phyloP scores from a whole-genome alignment of 371 early-diverging fungal species.

The Circinella umbellata region DNA sequence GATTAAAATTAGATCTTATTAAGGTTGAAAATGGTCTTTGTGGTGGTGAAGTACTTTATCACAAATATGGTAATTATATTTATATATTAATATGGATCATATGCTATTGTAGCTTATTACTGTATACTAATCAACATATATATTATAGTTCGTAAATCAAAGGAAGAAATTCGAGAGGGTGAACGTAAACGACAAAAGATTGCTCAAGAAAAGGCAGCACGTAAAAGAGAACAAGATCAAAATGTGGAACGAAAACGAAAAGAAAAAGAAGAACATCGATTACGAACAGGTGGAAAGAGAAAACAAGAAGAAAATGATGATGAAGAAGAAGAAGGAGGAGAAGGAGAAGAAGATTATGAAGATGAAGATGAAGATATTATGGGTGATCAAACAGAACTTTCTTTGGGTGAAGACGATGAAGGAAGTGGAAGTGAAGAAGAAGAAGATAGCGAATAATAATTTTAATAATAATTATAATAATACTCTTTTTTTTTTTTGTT shows the following conservation, averaged over 20 bases:
- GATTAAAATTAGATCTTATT: conserved; percentile 84
- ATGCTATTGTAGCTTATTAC: background rate
- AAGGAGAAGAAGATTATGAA: conserved; percentile 39
- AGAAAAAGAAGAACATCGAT: conserved; percentile 52
- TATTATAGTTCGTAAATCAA: conserved; percentile 69
- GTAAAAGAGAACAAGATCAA: conserved; percentile 79
- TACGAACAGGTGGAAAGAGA: conserved; percentile 28
- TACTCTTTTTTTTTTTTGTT: too few relatives aligned
- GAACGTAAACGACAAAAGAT: conserved; percentile 61
- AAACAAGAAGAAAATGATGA: conserved; percentile 35
- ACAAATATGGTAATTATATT: conserved; percentile 59
- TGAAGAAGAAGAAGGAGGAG: conserved; percentile 45
- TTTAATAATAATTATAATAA: background rate
- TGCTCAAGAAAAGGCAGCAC: conserved; percentile 64
- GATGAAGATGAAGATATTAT: conserved; percentile 35
- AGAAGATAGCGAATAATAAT: conserved; percentile 10
- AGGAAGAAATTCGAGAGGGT: conserved; percentile 69
- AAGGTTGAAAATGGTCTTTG: conserved; percentile 95
- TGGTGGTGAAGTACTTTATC: conserved; percentile 92
- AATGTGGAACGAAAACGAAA: conserved; percentile 83
- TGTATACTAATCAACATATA: background rate
- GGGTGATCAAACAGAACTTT: conserved; percentile 25
- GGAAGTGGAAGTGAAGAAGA: conserved; percentile 23
- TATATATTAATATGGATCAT: background rate
- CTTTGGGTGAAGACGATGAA: conserved; percentile 25